These are phyloP conservation scores for Pseudogymnoascus sp. DNA, from an alignment of 2,329 filamentous ascomycete species.

Conservation along the genomic window DNA sequence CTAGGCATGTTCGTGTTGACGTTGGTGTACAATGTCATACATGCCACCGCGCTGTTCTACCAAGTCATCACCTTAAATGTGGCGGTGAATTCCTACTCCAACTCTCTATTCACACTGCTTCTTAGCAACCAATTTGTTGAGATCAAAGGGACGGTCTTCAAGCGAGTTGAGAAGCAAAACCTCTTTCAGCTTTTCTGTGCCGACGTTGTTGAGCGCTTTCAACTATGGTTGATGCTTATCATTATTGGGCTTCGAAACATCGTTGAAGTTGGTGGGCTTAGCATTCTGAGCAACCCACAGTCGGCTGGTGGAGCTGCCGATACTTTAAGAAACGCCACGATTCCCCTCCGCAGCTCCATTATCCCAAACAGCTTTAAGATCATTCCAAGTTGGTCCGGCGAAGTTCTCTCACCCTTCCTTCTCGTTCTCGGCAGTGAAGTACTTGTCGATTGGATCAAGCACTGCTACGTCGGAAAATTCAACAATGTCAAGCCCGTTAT, in stretches of 20 bases:
- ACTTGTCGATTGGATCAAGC: conserved; percentile 93
- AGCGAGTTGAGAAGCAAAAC: conserved; percentile 97
- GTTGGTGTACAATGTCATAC: conserved; percentile 77
- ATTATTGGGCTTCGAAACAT: conserved; percentile 96
- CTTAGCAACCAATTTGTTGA: conserved; percentile 98
- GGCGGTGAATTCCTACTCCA: conserved; percentile 96
- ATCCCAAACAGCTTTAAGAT: conserved; percentile 87
- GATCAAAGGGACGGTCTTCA: conserved; percentile 97
- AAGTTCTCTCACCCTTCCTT: conserved; percentile 86
- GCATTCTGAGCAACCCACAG: conserved; percentile 39
- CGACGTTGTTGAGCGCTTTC: conserved; percentile 93
- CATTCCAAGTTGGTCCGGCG: conserved; percentile 77
- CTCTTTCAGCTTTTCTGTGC: conserved; percentile 94
- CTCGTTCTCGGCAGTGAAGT: conserved; percentile 94
- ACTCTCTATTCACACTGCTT: conserved; percentile 82
- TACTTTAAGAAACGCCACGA: conserved; percentile 43
- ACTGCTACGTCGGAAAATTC: conserved; percentile 96
- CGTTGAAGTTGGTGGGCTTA: conserved; percentile 85
- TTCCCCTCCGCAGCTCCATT: conserved; percentile 63
- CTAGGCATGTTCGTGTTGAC: conserved; percentile 87
- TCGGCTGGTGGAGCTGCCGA: conserved; percentile 41
- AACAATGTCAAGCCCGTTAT: conserved; percentile 92
- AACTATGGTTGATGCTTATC: conserved; percentile 92
- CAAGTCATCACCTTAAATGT: conserved; percentile 97
- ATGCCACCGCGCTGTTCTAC: conserved; percentile 85